Base-by-base conservation (phyloP, 805 yeast genomes). In the Sungouiozyma ichnusensis region DNA sequence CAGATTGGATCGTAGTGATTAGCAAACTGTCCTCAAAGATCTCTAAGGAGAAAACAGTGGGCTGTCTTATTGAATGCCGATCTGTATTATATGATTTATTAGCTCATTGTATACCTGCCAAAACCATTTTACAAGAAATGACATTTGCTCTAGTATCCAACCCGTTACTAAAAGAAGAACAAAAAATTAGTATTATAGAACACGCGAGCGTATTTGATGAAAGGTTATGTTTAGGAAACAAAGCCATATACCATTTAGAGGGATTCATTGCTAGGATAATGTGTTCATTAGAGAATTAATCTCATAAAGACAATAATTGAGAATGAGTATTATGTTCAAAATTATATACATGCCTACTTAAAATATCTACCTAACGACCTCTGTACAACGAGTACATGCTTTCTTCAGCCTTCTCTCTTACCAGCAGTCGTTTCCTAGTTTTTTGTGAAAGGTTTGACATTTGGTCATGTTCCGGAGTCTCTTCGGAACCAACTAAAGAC, bases 51-150 rank as follows among this genome's bases (percentile, higher is more conserved):
- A 73, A 85, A 49, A 72, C 79, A 1, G 94, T 87, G 17, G 68
- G 79, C 44, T 55, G 66, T 56, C 48, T 69, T 48, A 48, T 70
- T 35, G 74, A 79, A 56, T 65, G 81, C 51, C 71, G 94, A 69
- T 66, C 82, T 29, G 68, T 77, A 19, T 64, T 90, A 38, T 84
- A 92, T 62, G 97, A 92, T 58, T 66, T 92, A 31, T 63, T 92
- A 29, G 78, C 96, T 0, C 98, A 92, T 62, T 88, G 97, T 52
- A 90, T 92, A 33, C 97, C 98, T 0, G 81, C 97, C 2, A 73
- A 79, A 44, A 65, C 77, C n/a, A 79, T 92, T 16, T 64, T 90
- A 51, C 85, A 85, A 54, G 78, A 68, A 35, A 58, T 82, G 37
- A 51, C 74, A 20, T 69, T 76, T 49, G 67, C 71, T 37, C 58